Evolutionary conservation across 202 grass and related monocot species (phyloP).

Genomic region (Saccharum hybrid): DNA sequence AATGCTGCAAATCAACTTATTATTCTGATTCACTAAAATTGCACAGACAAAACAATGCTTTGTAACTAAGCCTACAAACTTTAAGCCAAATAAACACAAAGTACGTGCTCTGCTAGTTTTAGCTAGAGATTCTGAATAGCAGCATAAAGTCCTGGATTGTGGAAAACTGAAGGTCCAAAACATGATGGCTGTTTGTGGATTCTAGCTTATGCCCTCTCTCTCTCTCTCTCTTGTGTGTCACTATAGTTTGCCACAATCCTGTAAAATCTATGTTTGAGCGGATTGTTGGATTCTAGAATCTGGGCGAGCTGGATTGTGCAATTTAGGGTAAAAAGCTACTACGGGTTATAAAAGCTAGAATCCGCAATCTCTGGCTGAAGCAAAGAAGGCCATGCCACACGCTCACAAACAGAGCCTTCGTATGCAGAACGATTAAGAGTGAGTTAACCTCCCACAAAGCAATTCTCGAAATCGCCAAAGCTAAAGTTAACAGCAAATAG

Average conservation of each 20-base stretch:
- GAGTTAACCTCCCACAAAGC: not conserved
- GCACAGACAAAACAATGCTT: not conserved
- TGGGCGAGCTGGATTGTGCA: not conserved
- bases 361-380: not conserved
- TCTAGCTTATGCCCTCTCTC: not conserved
- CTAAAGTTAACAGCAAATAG: not conserved
- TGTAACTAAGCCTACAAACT: not conserved
- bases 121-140: not conserved
- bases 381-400: not conserved
- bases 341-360: not conserved
- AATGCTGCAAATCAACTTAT: not conserved
- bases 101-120: not conserved
- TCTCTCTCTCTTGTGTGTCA: not conserved
- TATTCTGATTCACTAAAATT: not conserved
- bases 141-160: not conserved
- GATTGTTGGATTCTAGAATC: not conserved
- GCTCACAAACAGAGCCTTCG: slow-evolving; percentile 22
- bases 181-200: not conserved
- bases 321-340: not conserved
- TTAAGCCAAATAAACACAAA: not conserved
- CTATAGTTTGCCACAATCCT: not conserved
- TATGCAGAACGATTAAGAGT: not conserved
- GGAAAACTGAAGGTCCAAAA: not conserved
- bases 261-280: not conserved
- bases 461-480: not conserved